Percentiles rank a stretch among this genome's conserved stretches.
Conservation (phyloP, 2,329 filamentous ascomycete genomes). For the Xylariaceae sp. region DNA sequence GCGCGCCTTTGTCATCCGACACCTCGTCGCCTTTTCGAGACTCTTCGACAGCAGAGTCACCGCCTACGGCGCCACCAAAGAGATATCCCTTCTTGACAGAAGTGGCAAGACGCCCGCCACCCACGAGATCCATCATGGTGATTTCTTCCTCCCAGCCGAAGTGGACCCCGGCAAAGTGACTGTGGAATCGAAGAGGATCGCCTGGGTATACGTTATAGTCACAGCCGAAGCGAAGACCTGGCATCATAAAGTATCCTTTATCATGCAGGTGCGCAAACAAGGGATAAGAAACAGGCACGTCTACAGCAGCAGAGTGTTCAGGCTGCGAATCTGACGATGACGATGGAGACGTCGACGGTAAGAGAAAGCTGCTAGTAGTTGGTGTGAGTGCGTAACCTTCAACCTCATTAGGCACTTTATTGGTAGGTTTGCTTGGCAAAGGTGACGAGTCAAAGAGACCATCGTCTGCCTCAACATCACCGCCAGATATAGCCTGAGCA, state of each 20-base stretch:
- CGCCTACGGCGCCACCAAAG: conserved; percentile 57
- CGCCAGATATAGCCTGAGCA: background rate
- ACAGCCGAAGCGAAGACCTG: conserved; percentile 89
- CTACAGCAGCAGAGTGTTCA: conserved; percentile 16
- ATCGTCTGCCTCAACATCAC: conserved; percentile 10
- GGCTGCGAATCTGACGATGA: background rate
- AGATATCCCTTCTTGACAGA: conserved; percentile 95
- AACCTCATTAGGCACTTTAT: conserved; percentile 11
- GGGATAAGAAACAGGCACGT: conserved; percentile 55
- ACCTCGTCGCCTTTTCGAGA: background rate
- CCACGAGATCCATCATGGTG: conserved; percentile 76
- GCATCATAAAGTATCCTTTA: conserved; percentile 79
- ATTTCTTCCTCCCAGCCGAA: conserved; percentile 86
- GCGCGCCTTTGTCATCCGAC: background rate
- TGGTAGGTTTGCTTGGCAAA: conserved; percentile 4
- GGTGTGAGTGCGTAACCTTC: conserved; percentile 31
- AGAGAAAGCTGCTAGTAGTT: conserved; percentile 37
- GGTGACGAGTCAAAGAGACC: conserved; percentile 22
- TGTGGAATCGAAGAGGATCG: conserved; percentile 90
- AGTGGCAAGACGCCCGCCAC: conserved; percentile 81
- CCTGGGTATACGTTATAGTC: conserved; percentile 94
- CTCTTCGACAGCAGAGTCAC: background rate
- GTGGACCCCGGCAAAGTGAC: conserved; percentile 83
- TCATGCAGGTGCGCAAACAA: conserved; percentile 77
- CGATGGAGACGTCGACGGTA: conserved; percentile 12